Percentiles rank a stretch among this genome's conserved stretches.
phyloP scores from a whole-genome alignment of 441 rosid species.

The Isatis lusitanica region DNA sequence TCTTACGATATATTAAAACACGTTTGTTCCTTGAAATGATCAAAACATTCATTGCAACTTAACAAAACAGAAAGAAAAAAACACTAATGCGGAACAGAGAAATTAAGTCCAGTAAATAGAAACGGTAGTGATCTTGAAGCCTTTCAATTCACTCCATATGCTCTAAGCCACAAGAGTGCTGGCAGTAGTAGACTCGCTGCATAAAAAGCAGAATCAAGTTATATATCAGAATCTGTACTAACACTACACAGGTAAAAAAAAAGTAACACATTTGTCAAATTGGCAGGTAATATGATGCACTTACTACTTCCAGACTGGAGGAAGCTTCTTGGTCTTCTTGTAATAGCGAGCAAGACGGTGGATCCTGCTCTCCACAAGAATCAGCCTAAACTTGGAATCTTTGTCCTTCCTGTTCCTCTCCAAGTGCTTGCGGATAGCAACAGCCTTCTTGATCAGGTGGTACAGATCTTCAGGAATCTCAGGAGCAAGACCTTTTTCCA shows the following conservation, averaged over 20 bases:
- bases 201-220: neutral
- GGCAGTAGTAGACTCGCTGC: slow-evolving; percentile 43
- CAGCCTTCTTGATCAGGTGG: slow-evolving; percentile 17
- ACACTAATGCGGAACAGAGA: neutral
- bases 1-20: neutral
- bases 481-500: slow-evolving; percentile 42
- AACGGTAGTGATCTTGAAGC: neutral
- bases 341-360: slow-evolving; percentile 40
- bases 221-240: neutral
- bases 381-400: neutral
- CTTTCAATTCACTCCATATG: neutral
- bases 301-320: slow-evolving; percentile 45
- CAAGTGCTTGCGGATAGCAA: neutral
- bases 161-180: slow-evolving; percentile 42
- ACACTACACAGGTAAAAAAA: no score
- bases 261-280: neutral
- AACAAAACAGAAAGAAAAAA: neutral
- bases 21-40: neutral
- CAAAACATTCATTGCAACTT: neutral
- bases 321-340: slow-evolving; percentile 46
- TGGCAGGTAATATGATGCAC: neutral
- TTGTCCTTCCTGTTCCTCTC: slow-evolving; percentile 7
- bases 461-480: slow-evolving; percentile 48
- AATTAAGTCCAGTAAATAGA: neutral
- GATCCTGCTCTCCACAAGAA: slow-evolving; percentile 1